phyloP scores from a whole-genome alignment of 2,329 filamentous ascomycete genomes.

The Chaetoscypha palmicola region DNA sequence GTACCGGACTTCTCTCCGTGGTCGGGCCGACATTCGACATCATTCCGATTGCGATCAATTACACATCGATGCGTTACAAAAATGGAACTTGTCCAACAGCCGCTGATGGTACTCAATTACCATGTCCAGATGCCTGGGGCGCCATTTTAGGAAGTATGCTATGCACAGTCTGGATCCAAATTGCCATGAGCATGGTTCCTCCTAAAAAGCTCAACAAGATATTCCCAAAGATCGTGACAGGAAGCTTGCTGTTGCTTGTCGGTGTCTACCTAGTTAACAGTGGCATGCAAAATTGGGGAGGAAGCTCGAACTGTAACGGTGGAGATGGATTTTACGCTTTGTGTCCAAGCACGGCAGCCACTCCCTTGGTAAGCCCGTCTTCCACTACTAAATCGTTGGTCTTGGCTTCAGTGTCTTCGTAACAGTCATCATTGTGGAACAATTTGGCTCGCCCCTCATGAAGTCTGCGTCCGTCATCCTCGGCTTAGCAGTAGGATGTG shows the following conservation, averaged over 20 bases:
- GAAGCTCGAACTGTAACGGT: conserved; percentile 48
- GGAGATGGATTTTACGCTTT: conserved; percentile 44
- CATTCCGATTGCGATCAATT: conserved; percentile 56
- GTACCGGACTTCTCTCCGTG: conserved; percentile 60
- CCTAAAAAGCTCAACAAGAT: conserved; percentile 52
- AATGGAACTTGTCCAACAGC: conserved; percentile 56
- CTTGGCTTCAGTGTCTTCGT: conserved; percentile 62
- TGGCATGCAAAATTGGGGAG: conserved; percentile 63
- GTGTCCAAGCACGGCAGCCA: conserved; percentile 50
- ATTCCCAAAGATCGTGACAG: conserved; percentile 63
- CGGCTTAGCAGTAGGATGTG: conserved; percentile 58
- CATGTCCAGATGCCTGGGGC: conserved; percentile 61
- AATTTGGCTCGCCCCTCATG: conserved; percentile 65
- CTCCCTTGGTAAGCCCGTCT: conserved; percentile 39
- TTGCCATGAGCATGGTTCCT: conserved; percentile 57
- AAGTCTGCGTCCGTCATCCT: conserved; percentile 60
- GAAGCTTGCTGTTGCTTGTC: conserved; percentile 60
- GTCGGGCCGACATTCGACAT: conserved; percentile 63
- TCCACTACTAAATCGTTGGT: conserved; percentile 38
- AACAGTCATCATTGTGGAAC: conserved; percentile 60
- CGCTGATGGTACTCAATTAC: conserved; percentile 47
- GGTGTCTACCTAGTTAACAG: conserved; percentile 56
- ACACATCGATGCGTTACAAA: conserved; percentile 55
- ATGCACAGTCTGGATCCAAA: conserved; percentile 48
- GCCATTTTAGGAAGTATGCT: conserved; percentile 51